Percentiles rank a stretch among this genome's conserved stretches.
Evolutionary conservation across 1,139 yeast genomes (phyloP).

Genomic region (Nakaseomyces kungkrabaensis): DNA sequence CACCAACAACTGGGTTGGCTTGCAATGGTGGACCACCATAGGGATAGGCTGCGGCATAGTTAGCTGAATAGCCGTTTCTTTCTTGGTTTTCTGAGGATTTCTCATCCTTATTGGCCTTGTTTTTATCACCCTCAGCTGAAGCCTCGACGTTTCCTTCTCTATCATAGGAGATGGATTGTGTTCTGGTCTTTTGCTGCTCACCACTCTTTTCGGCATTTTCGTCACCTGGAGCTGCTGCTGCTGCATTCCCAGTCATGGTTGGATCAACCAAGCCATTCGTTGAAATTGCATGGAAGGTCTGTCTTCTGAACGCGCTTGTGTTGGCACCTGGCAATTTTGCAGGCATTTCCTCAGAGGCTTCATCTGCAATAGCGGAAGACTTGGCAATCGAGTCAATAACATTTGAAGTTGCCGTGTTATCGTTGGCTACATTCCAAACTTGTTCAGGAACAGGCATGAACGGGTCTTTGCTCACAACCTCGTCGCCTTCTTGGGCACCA

Average conservation of each 20-base stretch:
- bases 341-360: slow-evolving; percentile 7
- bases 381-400: slow-evolving; percentile 6
- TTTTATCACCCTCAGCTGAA: neutral
- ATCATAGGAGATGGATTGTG: slow-evolving; percentile 25
- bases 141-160: slow-evolving; percentile 4
- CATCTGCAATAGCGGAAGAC: slow-evolving; percentile 6
- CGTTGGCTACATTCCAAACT: slow-evolving; percentile 10
- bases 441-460: slow-evolving; percentile 10
- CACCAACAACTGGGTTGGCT: slow-evolving; percentile 19
- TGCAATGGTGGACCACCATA: slow-evolving; percentile 29
- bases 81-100: slow-evolving; percentile 1
- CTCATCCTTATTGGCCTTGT: slow-evolving; percentile 6
- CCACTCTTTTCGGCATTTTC: slow-evolving; percentile 5
- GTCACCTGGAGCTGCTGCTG: slow-evolving; percentile 4
- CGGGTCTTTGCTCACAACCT: slow-evolving; percentile 1
- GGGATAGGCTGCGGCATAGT: slow-evolving; percentile 29
- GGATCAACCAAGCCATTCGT: slow-evolving; percentile 28
- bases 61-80: slow-evolving; percentile 4
- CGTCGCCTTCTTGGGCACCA: slow-evolving; percentile 3
- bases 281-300: slow-evolving; percentile 34
- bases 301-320: slow-evolving; percentile 28
- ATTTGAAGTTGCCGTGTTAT: neutral
- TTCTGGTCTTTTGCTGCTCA: slow-evolving; percentile 19
- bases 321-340: slow-evolving; percentile 11
- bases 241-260: neutral